Conservation (phyloP, 2,329 filamentous ascomycete species). For the Fusarium papillatum region DNA sequence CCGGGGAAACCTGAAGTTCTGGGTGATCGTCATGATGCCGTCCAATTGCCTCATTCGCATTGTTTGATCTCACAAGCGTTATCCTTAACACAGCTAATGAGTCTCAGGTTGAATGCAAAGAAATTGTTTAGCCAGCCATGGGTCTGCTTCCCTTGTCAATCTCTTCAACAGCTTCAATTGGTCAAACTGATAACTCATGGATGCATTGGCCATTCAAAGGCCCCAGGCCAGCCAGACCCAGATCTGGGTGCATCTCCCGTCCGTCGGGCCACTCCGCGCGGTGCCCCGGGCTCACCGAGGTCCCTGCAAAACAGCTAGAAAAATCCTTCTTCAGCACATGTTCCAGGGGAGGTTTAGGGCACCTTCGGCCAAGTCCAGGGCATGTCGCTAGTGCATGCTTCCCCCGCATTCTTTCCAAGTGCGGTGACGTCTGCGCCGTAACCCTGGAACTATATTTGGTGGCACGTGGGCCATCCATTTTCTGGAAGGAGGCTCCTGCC, state of each 20-base stretch:
- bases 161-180: slow-evolving; percentile 18
- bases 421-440: slow-evolving; percentile 40
- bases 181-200: background rate
- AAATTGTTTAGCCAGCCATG: background rate
- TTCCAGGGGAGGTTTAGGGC: slow-evolving; percentile 10
- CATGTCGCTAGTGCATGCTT: slow-evolving; percentile 24
- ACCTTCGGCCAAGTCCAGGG: slow-evolving; percentile 6
- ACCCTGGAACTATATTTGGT: slow-evolving; percentile 26
- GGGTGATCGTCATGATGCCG: slow-evolving; percentile 25
- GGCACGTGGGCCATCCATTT: slow-evolving; percentile 36
- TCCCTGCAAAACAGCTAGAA: slow-evolving; percentile 6
- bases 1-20: slow-evolving; percentile 6
- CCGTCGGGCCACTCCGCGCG: background rate
- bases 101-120: slow-evolving; percentile 7
- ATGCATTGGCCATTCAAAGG: slow-evolving; percentile 22
- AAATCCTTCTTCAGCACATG: slow-evolving; percentile 18
- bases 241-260: slow-evolving; percentile 17
- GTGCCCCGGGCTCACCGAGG: slow-evolving; percentile 10
- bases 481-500: slow-evolving; percentile 27
- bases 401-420: slow-evolving; percentile 36
- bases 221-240: background rate
- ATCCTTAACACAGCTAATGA: background rate
- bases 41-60: slow-evolving; percentile 27
- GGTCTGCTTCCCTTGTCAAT: slow-evolving; percentile 1
- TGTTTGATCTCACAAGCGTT: background rate